Percentiles rank a stretch among this genome's conserved stretches.
Conservation (phyloP, 768 basidiomycete species). For the Russula earlei region DNA sequence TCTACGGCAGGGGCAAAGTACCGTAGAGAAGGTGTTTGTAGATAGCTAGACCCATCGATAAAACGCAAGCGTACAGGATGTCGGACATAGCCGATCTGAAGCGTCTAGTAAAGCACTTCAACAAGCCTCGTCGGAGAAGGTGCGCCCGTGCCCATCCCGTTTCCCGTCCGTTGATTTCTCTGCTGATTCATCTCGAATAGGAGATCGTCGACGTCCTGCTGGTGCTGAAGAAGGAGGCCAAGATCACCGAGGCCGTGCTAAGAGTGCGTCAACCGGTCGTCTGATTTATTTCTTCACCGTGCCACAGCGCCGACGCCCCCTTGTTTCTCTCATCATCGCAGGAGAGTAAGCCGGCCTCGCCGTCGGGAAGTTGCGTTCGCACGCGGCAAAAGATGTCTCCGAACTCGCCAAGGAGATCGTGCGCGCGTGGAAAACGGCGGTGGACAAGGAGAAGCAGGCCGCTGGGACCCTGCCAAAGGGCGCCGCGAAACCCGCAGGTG, state of each 20-base stretch:
- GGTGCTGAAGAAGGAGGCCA: slow-evolving; percentile 53
- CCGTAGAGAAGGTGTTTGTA: slow-evolving; percentile 15
- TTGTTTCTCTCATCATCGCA: slow-evolving; percentile 25
- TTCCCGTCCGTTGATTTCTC: slow-evolving; percentile 20
- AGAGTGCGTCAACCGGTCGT: slow-evolving; percentile 46
- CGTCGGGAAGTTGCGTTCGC: slow-evolving; percentile 78
- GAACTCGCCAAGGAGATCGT: slow-evolving; percentile 87
- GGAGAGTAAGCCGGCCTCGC: slow-evolving; percentile 94
- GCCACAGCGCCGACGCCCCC: rapidly evolving
- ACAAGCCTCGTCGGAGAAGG: slow-evolving; percentile 14
- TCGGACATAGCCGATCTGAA: slow-evolving; percentile 19
- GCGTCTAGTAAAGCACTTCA: slow-evolving; percentile 19
- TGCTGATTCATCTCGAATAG: slow-evolving; percentile 32
- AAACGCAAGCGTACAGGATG: slow-evolving; percentile 6
- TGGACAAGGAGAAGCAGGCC: slow-evolving; percentile 51
- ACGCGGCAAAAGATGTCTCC: slow-evolving; percentile 61
- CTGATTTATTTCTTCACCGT: slow-evolving; percentile 16
- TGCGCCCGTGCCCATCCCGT: neutral
- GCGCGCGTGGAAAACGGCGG: slow-evolving; percentile 84
- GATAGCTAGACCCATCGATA: slow-evolving; percentile 15
- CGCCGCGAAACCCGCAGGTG: slow-evolving; percentile 31
- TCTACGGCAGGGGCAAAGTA: slow-evolving; percentile 6
- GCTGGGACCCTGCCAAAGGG: slow-evolving; percentile 28
- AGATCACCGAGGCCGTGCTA: slow-evolving; percentile 62
- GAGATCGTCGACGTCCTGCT: slow-evolving; percentile 53